phyloP scores from a whole-genome alignment of 2,329 filamentous ascomycete species.

The Colletotrichum endophyticum region DNA sequence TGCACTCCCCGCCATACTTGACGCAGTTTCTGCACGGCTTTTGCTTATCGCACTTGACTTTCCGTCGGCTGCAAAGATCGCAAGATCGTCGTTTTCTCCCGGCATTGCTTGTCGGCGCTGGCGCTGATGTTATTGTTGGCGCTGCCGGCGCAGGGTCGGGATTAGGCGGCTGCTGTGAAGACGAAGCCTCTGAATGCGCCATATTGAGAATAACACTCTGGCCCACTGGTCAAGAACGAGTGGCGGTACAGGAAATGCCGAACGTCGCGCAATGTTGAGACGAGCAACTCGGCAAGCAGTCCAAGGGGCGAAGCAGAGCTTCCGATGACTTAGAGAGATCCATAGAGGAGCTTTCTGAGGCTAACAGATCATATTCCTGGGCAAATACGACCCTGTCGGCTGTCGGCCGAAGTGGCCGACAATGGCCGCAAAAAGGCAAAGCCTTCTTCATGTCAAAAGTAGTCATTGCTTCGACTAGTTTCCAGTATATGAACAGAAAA shows the following conservation, averaged over 20 bases:
- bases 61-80: neutral
- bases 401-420: neutral
- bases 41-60: neutral
- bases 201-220: neutral
- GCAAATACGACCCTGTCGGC: neutral
- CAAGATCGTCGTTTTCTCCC: neutral
- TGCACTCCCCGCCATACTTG: neutral
- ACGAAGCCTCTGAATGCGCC: neutral
- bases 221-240: neutral
- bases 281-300: neutral
- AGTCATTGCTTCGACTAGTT: neutral
- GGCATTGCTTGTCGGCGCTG: neutral
- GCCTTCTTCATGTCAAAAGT: neutral
- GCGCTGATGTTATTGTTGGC: neutral
- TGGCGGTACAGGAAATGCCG: neutral
- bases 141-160: neutral
- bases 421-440: neutral
- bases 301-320: neutral
- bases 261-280: neutral
- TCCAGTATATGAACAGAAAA: neutral
- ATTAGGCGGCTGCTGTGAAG: neutral
- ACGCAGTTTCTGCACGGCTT: neutral
- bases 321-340: neutral
- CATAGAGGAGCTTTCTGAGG: neutral
- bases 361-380: neutral